A percentile compares a stretch with the other conserved stretches of the same genome.
Evolutionary conservation across 768 basidiomycete genomes (phyloP).

Genomic region (Panaeolus papilionaceus): DNA sequence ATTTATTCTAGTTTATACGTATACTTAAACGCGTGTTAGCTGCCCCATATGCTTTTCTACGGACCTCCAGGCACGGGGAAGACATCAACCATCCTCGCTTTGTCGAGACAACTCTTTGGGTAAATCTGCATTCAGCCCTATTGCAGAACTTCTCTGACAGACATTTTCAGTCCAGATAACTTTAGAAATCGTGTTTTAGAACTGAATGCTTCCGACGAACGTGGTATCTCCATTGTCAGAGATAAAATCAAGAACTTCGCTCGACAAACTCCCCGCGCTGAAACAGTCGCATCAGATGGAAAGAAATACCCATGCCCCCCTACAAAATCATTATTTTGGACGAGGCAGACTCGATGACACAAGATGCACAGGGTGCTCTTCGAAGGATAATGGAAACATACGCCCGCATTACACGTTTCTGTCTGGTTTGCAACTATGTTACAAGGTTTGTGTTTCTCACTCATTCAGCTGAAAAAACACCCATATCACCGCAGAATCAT

Average conservation of each 20-base stretch:
- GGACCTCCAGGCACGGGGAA: slow-evolving; percentile 99
- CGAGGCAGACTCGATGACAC: slow-evolving; percentile 99
- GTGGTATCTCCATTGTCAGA: slow-evolving; percentile 95
- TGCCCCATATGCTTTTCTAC: slow-evolving; percentile 99
- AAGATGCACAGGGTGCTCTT: slow-evolving; percentile 96
- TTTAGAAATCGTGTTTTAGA: slow-evolving; percentile 94
- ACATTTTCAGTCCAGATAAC: slow-evolving; percentile 78
- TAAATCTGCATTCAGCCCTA: slow-evolving; percentile 33
- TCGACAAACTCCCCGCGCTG: slow-evolving; percentile 87
- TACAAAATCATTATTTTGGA: slow-evolving; percentile 99
- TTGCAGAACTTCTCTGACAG: slow-evolving; percentile 8
- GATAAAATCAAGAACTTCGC: slow-evolving; percentile 99
- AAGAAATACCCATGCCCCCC: slow-evolving; percentile 95
- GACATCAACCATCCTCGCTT: slow-evolving; percentile 95
- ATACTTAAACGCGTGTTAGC: slow-evolving; percentile 49
- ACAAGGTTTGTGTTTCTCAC: slow-evolving; percentile 68
- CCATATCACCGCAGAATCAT: slow-evolving; percentile 73
- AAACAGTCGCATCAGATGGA: slow-evolving; percentile 72
- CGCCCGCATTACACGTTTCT: slow-evolving; percentile 95
- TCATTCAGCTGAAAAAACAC: background rate
- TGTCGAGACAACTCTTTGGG: slow-evolving; percentile 95
- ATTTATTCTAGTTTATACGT: background rate
- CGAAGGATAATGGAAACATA: slow-evolving; percentile 99
- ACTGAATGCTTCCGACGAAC: slow-evolving; percentile 98
- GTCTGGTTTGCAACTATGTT: slow-evolving; percentile 98